Evolutionary conservation across 73 alveolate species (phyloP), one percentile per base, ranked within the genome.

Genomic region (Paramecium pentaurelia): DNA sequence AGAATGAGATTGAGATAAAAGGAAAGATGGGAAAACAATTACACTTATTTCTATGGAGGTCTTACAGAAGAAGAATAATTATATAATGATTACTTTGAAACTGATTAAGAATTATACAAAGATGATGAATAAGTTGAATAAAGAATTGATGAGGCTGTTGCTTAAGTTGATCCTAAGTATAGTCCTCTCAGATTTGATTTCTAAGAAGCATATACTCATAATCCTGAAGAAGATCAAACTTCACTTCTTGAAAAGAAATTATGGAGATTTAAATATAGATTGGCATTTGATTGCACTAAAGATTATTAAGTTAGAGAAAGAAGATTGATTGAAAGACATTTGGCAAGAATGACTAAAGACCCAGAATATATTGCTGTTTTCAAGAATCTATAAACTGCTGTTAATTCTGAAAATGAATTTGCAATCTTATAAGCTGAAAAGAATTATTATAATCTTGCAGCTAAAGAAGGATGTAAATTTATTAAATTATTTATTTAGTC

Each of bases 1-100:
- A 95, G 99, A 92, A 95, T 96, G 99, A 96, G 95, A 14, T 95
- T 93, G 28, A 88, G 96, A 71, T 95, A 94, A 93, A 88, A 89
- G 54, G 96, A 95, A 64, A 96, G 97, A 91, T 93, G 98, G 97
- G 94, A 91, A 10, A 90, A 95, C 37, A 93, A 95, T 92, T 94
- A 93, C 92, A 71, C 97, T n/a, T 92, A 90, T 90, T 96, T 92
- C 96, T 92, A 93, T 84, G 97, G 97, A 10, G 96, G 95, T 36
- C 93, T 94, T 70, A 93, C 97, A 58, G 99, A 96, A 92, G 97
- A 94, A 85, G 99, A 96, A 92, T 95, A 95, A 75, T 60, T 51
- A 92, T 96, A 93, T 91, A 94, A 95, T 51, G 99, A 96, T 92
- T 96, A 96, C 95, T 96, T 80, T 86, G 95, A 94, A 60, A 94